Evolutionary conservation across 2,329 filamentous ascomycete genomes (phyloP), one percentile per base, ranked within the genome.

Genomic region (Pseudopyricularia javanii): DNA sequence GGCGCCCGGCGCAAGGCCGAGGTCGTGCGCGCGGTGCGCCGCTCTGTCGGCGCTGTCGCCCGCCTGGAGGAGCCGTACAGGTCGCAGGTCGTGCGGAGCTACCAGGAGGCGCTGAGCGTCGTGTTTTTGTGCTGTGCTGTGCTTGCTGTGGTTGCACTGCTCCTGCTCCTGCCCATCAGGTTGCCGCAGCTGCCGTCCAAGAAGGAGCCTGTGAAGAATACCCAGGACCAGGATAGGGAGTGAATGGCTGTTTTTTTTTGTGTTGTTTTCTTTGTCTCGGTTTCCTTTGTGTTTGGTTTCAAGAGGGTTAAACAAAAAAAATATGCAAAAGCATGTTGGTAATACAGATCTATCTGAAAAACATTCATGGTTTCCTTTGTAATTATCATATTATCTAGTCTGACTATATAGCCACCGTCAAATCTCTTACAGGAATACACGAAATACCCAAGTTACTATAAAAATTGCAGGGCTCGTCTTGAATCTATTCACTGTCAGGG

Each of bases 1-100:
- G 28, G 28, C 28, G 28, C 28, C 28, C 28, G 28, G 9, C 28
- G 28, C 28, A 85, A 82, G 60, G 70, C 72, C 0, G 68, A 74
- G 48, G 68, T 83, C n/a, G 75, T 82, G 40, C 66, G 66, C 47
- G 64, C 62, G 45, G 78, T 80, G 4, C 66, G 79, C 47, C 66
- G 68, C 56, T 79, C 74, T n/a, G 77, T 83, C 22, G 75, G 75
- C 60, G 74, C 74, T 6, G 71, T 83, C 3, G 63, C 68, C 7
- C 61, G 63, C 24, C 62, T 83, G 33, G 67, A 68, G 3, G 62
- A 62, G 14, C 56, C 61, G n/a, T 76, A 78, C 45, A 67, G 70
- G 45, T 71, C 75, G 49, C 76, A 82, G 64, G 80, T 80, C 20
- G 69, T 81, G 3, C 60, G 63, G 53, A 76, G 75, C 56, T 82